Base-by-base conservation (phyloP, 129 eudicot genomes). In the Calendula officinalis region DNA sequence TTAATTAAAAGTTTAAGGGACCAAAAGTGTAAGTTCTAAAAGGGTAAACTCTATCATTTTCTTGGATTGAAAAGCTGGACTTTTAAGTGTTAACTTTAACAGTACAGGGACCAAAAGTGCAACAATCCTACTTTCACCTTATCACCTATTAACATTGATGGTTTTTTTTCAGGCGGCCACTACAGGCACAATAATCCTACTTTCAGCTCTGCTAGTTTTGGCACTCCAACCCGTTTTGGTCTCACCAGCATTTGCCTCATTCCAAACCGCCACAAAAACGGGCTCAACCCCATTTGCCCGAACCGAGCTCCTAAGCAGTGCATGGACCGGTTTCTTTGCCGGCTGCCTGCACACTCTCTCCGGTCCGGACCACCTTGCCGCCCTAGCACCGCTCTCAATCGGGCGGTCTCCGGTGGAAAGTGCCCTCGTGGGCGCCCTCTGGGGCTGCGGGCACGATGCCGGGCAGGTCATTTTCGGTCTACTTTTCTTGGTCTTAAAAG, bases 401-500 rank as follows among this genome's bases (percentile, higher is more conserved):
- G 99, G 99, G 42, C 91, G 95, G 42, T 61, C 99, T 13, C 73
- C 79, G 14, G 79, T 92, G 70, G 99, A 92, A 35, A 88, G 95
- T 72, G 95, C 95, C 0, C 83, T 81, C 2, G 96, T 92, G 4
- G 96, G 99, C n/a, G 99, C 99, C 41, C 95, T 92, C 4, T 92
- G 96, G 99, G 99, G 96, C 0, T 92, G 99, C 54, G 99, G 96
- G 8, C 99, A 92, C 11, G 99, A 92, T 64, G 96, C 96, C 0
- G 99, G 99, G 27, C 96, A 92, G 56, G 62, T 88, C 3, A 71
- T 92, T 5, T 92, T 92, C 11, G 98, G 98, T 66, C 65, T 92
- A 56, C 75, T 92, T 5, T 94, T 94, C 61, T 36, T 88, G 33
- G 84, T 94, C 38, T 54, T 88, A 5, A 94, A 94, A 67, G 99